These are phyloP conservation scores for Spirogloea muscicola DNA, from an alignment of 139 green algal species.

Conservation along the genomic window DNA sequence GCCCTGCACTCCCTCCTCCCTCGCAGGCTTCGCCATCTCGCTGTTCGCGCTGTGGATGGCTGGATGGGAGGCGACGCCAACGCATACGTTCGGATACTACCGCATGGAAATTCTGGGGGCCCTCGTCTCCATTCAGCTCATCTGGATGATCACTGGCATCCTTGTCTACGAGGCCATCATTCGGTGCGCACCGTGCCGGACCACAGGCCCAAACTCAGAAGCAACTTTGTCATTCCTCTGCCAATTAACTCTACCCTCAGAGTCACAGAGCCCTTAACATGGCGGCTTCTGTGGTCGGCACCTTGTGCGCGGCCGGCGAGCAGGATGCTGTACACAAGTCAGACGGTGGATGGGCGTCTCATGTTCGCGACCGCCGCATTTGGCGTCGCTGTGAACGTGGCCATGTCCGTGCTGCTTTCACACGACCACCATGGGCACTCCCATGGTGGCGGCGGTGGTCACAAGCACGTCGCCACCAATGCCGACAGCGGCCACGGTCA, in stretches of 20 bases:
- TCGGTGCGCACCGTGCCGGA: conserved; percentile 30
- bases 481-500: conserved; percentile 1
- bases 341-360: conserved; percentile 54
- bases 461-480: conserved; percentile 43
- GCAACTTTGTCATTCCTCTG: not conserved
- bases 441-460: conserved; percentile 47
- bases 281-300: too few species aligned
- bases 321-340: conserved; percentile 32
- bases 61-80: conserved; percentile 41
- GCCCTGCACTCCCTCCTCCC: not conserved
- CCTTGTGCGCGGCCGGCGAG: not conserved
- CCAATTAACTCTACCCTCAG: too few species aligned
- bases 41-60: conserved; percentile 66
- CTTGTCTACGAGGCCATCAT: conserved; percentile 80
- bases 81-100: conserved; percentile 83
- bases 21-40: conserved; percentile 71
- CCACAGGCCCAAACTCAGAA: not conserved
- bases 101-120: conserved; percentile 86
- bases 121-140: conserved; percentile 74
- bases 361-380: conserved; percentile 81
- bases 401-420: conserved; percentile 52
- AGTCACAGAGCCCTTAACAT: too few species aligned
- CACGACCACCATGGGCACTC: conserved; percentile 47
- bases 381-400: conserved; percentile 75
- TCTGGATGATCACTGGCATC: conserved; percentile 84